Evolutionary conservation across 768 basidiomycete genomes (phyloP), one percentile per base, ranked within the genome.

Genomic region (Pholiota molesta): DNA sequence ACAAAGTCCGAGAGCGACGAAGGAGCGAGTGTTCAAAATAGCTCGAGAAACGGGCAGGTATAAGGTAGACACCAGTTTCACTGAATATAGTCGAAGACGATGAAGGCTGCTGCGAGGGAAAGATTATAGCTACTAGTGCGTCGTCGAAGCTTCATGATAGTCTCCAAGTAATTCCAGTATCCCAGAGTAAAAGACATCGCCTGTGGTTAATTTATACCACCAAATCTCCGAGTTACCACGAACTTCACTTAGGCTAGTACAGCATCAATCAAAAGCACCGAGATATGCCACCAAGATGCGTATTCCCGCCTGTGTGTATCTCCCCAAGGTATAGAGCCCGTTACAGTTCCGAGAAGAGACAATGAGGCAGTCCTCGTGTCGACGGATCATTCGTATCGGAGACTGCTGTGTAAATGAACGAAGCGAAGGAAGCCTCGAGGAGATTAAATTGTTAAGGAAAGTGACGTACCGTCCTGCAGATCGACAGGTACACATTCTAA

Each of bases 151-250:
- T 19, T 17, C n/a, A 1, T 19, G 17, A 44, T n/a, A 44, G 42
- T 8, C 19, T 5, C 6, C 5, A 44, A 44, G 17, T 44, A 21
- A 2, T 44, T 6, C 19, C 19, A 44, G 42, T 16, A 21, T 44
- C n/a, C 9, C 17, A 44, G 19, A 44, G 19, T 5, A 44, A 17
- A 7, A 17, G 9, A 19, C 19, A 16, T n/a, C 6, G n/a, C 19
- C 42, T n/a, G 23, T n/a, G 17, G 17, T 55, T 26, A 16, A 23
- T 55, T 19, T 14, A 40, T 40, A 55, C 35, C 33, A 10, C 19
- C 13, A 31, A 55, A 57, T 52, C 64, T 40, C 61, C 59, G 44
- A 40, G 60, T 49, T 26, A 26, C 47, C 47, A 49, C 47, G 23
- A 49, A 26, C 47, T 49, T 49, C 47, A 23, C 19, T 49, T 21